Conservation (phyloP, 2,329 filamentous ascomycete genomes). For the Aspergillus luchuensis region DNA sequence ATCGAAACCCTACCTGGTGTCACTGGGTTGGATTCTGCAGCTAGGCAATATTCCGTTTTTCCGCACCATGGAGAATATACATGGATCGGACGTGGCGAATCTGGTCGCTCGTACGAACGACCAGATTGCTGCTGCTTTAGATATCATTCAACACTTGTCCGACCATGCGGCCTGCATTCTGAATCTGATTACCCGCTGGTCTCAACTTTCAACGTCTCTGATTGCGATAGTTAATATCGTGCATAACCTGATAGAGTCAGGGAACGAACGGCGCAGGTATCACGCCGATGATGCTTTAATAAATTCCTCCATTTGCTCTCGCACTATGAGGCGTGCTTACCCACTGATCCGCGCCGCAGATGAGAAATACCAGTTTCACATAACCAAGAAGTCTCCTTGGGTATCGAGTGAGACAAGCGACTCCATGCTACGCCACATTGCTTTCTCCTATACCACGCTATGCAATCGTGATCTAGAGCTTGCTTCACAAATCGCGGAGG, state of each 20-base stretch:
- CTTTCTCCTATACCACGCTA: slow-evolving; percentile 34
- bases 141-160: slow-evolving; percentile 29
- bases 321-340: slow-evolving; percentile 29
- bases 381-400: slow-evolving; percentile 47
- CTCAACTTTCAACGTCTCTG: slow-evolving; percentile 30
- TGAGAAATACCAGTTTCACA: slow-evolving; percentile 39
- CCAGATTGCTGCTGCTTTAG: slow-evolving; percentile 29
- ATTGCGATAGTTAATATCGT: slow-evolving; percentile 26
- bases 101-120: slow-evolving; percentile 34
- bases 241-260: slow-evolving; percentile 34
- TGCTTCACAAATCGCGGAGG: slow-evolving; percentile 36
- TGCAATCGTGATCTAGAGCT: slow-evolving; percentile 34
- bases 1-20: slow-evolving; percentile 37
- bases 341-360: slow-evolving; percentile 37
- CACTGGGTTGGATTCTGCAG: slow-evolving; percentile 41
- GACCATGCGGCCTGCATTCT: slow-evolving; percentile 34
- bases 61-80: slow-evolving; percentile 33
- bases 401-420: slow-evolving; percentile 46
- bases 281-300: slow-evolving; percentile 25
- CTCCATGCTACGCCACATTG: slow-evolving; percentile 37
- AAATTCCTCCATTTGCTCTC: slow-evolving; percentile 21
- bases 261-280: slow-evolving; percentile 29
- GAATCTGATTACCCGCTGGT: slow-evolving; percentile 31
- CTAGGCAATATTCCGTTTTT: slow-evolving; percentile 41
- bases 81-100: slow-evolving; percentile 31